Evolutionary conservation across 331 rosid species (phyloP), one percentile per base, ranked within the genome.

Genomic region (Stylosanthes scabra): DNA sequence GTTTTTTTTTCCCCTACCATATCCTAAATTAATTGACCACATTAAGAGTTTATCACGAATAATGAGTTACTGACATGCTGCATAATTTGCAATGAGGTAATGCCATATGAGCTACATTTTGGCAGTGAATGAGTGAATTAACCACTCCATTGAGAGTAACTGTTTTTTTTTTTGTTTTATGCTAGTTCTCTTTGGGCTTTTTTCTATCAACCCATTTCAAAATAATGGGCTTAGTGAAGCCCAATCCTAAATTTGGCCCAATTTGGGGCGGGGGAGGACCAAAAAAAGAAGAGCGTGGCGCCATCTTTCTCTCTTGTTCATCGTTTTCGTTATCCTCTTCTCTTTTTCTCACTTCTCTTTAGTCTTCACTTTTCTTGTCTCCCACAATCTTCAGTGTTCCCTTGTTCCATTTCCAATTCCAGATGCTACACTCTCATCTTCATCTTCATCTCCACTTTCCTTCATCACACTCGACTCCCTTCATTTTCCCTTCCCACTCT

Each of bases 271-370:
- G 11, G 20, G 54, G 72, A 44, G 46, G 10, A 2, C n/a, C n/a
- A n/a, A n/a, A n/a, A n/a, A 2, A 5, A 54, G 42, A 63, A 44
- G 2, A 71, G 72, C 74, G 81, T 68, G 76, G 85, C 84, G 89
- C 85, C 89, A 84, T 71, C 44, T 28, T 58, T 10, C 11, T 10
- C 11, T 16, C 31, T 55, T 44, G 49, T 10, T 15, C 42, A 9
- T 41, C 9, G 3, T n/a, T 13, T 16, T 6, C 78, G 79, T 88
- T 80, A 82, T 82, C 86, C 47, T 25, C 59, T n/a, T 63, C 31
- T 0, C 11, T 57, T 1, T 1, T 27, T 11, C 28, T 6, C n/a
- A 2, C 12, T 25, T n/a, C n/a, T n/a, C n/a, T n/a, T n/a, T n/a
- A n/a, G n/a, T n/a, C n/a, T n/a, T 7, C 4, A 8, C 59, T 60